Evolutionary conservation across 2,329 filamentous ascomycete species (phyloP).

Genomic region (Hortaea werneckii): DNA sequence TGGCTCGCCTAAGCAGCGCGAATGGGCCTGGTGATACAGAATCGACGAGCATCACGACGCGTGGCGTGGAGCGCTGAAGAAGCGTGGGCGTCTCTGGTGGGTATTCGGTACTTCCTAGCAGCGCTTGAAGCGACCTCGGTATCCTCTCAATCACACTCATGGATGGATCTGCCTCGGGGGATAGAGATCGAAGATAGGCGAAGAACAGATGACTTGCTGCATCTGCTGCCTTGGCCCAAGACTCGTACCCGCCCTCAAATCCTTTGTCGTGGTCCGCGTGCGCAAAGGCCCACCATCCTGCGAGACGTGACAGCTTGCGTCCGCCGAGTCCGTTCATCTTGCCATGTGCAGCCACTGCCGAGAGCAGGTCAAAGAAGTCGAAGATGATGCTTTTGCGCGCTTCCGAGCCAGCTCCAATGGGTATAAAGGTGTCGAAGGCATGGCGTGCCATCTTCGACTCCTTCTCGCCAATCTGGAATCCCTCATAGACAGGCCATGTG

Average conservation of each 20-base stretch:
- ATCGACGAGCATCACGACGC: slow-evolving; percentile 94
- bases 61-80: slow-evolving; percentile 70
- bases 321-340: slow-evolving; percentile 90
- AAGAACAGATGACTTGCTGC: slow-evolving; percentile 97
- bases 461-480: slow-evolving; percentile 89
- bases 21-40: slow-evolving; percentile 92
- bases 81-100: slow-evolving; percentile 70
- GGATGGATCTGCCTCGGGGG: slow-evolving; percentile 61
- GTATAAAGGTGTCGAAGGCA: slow-evolving; percentile 93
- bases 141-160: slow-evolving; percentile 73
- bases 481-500: slow-evolving; percentile 92
- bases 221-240: slow-evolving; percentile 84
- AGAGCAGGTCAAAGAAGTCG: slow-evolving; percentile 89
- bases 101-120: slow-evolving; percentile 88
- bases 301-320: slow-evolving; percentile 86
- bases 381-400: slow-evolving; percentile 82
- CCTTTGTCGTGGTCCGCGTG: slow-evolving; percentile 77
- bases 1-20: slow-evolving; percentile 76
- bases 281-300: slow-evolving; percentile 98
- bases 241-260: slow-evolving; percentile 88
- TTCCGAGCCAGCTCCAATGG: slow-evolving; percentile 80
- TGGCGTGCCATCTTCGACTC: slow-evolving; percentile 87
- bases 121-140: slow-evolving; percentile 80
- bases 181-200: slow-evolving; percentile 82
- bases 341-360: slow-evolving; percentile 82